Evolutionary conservation across 2,329 filamentous ascomycete species (phyloP).

Genomic region (Colletotrichum trifolii): DNA sequence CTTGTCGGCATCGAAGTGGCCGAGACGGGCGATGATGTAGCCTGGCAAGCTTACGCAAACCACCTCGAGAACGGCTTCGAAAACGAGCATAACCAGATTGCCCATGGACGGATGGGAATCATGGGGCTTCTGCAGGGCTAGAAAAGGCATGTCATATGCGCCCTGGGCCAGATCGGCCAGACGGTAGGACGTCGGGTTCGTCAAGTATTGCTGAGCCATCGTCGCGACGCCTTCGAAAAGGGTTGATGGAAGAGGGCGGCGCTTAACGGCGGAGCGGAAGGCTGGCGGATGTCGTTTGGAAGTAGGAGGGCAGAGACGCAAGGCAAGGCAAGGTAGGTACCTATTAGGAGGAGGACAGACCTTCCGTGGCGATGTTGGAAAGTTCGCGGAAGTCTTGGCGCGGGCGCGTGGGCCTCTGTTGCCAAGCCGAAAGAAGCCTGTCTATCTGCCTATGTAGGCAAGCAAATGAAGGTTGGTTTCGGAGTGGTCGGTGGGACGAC

Average conservation of each 20-base stretch:
- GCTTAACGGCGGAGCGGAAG: slow-evolving; percentile 8
- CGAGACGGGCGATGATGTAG: slow-evolving; percentile 89
- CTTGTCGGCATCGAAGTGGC: slow-evolving; percentile 94
- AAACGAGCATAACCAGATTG: slow-evolving; percentile 83
- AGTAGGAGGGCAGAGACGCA: slow-evolving; percentile 2
- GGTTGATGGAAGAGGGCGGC: background rate
- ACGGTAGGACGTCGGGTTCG: slow-evolving; percentile 59
- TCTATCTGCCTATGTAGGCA: slow-evolving; percentile 1
- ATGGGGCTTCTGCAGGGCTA: slow-evolving; percentile 54
- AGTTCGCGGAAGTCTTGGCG: slow-evolving; percentile 31
- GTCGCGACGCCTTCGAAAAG: slow-evolving; percentile 2
- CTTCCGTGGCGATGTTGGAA: too few species aligned
- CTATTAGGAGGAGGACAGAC: too few species aligned
- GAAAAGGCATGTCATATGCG: slow-evolving; percentile 55
- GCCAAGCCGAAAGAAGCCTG: slow-evolving; percentile 18
- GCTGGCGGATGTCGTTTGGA: slow-evolving; percentile 8
- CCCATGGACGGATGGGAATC: slow-evolving; percentile 72
- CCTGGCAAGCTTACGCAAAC: slow-evolving; percentile 95
- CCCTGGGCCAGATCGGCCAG: slow-evolving; percentile 50
- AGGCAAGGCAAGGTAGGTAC: slow-evolving; percentile 3
- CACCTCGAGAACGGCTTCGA: slow-evolving; percentile 94
- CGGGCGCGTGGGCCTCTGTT: slow-evolving; percentile 28
- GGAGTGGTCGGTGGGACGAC: slow-evolving; percentile 22
- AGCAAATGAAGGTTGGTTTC: slow-evolving; percentile 25
- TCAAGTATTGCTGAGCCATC: slow-evolving; percentile 45